A percentile compares a stretch with the other conserved stretches of the same genome.
Conservation (phyloP, 1,139 yeast genomes). For the Protomyces arabidopsidicola region DNA sequence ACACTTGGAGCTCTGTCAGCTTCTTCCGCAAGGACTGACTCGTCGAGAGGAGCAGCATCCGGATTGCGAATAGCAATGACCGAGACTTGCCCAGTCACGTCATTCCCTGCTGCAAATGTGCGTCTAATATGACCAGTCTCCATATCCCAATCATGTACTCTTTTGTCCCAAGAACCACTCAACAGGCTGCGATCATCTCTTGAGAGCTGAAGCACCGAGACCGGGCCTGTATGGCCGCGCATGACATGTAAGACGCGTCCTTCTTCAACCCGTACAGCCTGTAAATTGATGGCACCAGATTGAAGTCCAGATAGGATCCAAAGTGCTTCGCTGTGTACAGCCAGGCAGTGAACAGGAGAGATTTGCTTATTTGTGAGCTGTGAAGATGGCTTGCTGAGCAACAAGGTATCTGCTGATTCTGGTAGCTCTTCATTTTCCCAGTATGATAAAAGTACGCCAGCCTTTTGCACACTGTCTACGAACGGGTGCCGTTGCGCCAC, state of each 20-base stretch:
- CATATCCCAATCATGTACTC: conserved; percentile 77
- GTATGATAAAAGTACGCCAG: conserved; percentile 76
- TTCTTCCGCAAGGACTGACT: background rate
- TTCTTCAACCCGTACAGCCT: conserved; percentile 76
- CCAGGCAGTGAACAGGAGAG: conserved; percentile 84
- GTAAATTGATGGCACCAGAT: conserved; percentile 80
- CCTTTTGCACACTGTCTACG: conserved; percentile 75
- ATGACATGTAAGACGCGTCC: conserved; percentile 79
- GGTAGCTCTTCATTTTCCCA: conserved; percentile 71
- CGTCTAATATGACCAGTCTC: conserved; percentile 58
- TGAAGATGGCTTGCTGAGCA: background rate
- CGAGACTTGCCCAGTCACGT: conserved; percentile 71
- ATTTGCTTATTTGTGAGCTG: conserved; percentile 42
- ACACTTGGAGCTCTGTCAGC: background rate
- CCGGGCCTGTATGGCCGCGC: conserved; percentile 64
- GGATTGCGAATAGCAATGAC: conserved; percentile 72
- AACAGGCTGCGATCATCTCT: conserved; percentile 57
- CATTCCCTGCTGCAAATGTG: conserved; percentile 40
- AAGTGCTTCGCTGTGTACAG: conserved; percentile 72
- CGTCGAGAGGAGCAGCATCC: conserved; percentile 5
- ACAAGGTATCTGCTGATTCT: background rate
- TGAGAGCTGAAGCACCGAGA: conserved; percentile 65
- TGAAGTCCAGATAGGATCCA: conserved; percentile 81
- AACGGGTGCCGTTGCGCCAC: conserved; percentile 86
- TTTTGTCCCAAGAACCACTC: conserved; percentile 89